Conservation (phyloP, 2,329 filamentous ascomycete genomes). For the Calonectria henricotiae region DNA sequence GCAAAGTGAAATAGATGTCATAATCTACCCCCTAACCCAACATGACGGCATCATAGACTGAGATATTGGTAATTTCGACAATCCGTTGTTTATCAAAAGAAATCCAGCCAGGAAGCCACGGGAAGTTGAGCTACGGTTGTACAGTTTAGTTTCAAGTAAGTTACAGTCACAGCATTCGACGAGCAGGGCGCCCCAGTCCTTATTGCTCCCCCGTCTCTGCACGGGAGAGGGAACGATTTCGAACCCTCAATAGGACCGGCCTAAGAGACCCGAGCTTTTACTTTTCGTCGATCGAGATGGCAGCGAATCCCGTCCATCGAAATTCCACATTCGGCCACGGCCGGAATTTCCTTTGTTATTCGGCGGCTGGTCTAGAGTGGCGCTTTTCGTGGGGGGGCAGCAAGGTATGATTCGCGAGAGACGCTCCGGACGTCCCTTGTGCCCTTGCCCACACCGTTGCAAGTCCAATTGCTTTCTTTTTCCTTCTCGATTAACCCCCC, state of each 20-base stretch:
- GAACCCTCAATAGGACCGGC: not conserved
- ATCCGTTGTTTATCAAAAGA: slow-evolving; percentile 22
- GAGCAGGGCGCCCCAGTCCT: not conserved
- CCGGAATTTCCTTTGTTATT: slow-evolving; percentile 6
- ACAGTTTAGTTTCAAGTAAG: not conserved
- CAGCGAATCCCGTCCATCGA: slow-evolving; percentile 25
- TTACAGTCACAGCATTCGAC: slow-evolving; percentile 2
- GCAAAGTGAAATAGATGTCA: not conserved
- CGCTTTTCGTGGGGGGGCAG: slow-evolving; percentile 26
- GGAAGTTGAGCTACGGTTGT: not conserved
- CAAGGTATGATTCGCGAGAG: not conserved
- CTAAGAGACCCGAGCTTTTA: not conserved
- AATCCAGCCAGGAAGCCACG: not conserved
- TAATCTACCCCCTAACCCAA: slow-evolving; percentile 3
- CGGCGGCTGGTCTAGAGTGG: slow-evolving; percentile 13
- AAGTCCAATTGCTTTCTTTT: slow-evolving; percentile 45
- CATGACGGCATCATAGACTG: not conserved
- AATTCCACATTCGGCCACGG: slow-evolving; percentile 23
- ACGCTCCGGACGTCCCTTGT: not conserved
- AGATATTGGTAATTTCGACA: not conserved
- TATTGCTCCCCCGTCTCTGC: slow-evolving; percentile 1
- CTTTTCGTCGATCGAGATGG: slow-evolving; percentile 18
- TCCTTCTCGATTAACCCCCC: slow-evolving; percentile 36
- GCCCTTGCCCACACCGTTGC: slow-evolving; percentile 7
- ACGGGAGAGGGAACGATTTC: not conserved